Evolutionary conservation across 371 early-diverging fungal genomes (phyloP), one percentile per base, ranked within the genome.

Genomic region (Mortierella sp.): DNA sequence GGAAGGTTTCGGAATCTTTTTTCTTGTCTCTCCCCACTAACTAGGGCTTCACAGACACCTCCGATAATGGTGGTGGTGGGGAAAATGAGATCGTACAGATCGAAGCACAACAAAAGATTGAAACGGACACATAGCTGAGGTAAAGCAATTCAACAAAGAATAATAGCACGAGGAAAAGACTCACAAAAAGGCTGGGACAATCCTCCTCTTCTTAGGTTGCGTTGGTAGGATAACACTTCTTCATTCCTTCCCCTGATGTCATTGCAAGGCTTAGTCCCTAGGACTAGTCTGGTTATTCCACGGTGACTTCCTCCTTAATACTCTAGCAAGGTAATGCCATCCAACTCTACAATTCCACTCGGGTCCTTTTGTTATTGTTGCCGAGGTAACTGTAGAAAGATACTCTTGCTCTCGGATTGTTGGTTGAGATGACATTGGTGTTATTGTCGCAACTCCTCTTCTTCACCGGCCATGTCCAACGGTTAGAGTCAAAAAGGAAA

Each of bases 401-500:
- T 5, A 55, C 29, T 65, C 27, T 27, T 56, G n/a, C n/a, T 56
- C 56, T 56, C 10, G 27, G 11, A 18, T 21, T 5, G 24, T 7
- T 56, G 56, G 56, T 27, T 10, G 21, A 65, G 60, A 60, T 32
- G 29, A 4, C 29, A 41, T 6, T 41, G 29, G 7, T 24, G 54
- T 32, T 41, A 21, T 65, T 65, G 7, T 35, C 38, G 38, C 18
- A 21, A 18, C 41, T 24, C 21, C 65, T 24, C 41, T 38, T 38
- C 18, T 21, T 14, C 60, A 38, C 21, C 6, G 51, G 65, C 24
- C 65, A 38, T 65, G 65, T 0, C 21, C 65, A 38, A 65, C 65
- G 65, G 65, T 65, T 65, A 65, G 65, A 65, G 38, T 65, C 65
- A 65, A 35, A 65, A 65, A 65, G 65, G 65, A 38, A 63, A 21